Evolutionary conservation across 1,284 basidiomycete genomes (phyloP), one percentile per base, ranked within the genome.

Genomic region (Trametes polyzona): DNA sequence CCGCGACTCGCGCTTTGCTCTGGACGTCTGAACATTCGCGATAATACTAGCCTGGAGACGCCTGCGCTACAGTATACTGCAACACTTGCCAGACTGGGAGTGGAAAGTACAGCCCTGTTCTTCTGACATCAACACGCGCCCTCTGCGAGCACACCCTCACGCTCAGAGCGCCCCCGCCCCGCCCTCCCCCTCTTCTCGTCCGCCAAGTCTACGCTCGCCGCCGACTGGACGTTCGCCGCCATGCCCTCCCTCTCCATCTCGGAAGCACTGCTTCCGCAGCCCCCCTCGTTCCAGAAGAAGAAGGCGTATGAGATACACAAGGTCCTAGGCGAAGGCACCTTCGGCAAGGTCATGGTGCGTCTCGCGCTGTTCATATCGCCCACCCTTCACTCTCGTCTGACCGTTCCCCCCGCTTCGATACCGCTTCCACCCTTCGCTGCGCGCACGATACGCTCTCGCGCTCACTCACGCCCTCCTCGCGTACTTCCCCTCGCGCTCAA

Each of bases 271-370:
- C 80, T 95, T 10, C 83, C 88, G 0, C 93, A 95, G 68, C 93
- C 93, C 1, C 79, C 90, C 0, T 92, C 89, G 55, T 95, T 92
- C 69, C 75, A 74, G 66, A 95, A 95, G 81, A 95, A 95, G 78
- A 90, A 88, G 70, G 75, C 83, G 21, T 93, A 92, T 66, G 85
- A 88, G 60, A 76, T 90, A 1, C 86, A 90, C 53, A 80, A 88
- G 33, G 78, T 87, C 14, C 76, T 96, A 2, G 94, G 94, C 5
- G 81, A 81, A 39, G 93, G 93, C 3, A 87, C 90, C 0, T 96
- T 95, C 73, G 93, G 93, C 35, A 92, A 92, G 71, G 93, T 96
- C 47, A 80, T 93, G 78, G 79, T 96, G 76, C 77, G 52, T 70
- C 32, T 6, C 40, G 37, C 46, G 19, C 27, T n/a, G 32, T 21